Base-by-base conservation (phyloP, 495 filamentous ascomycete genomes). In the Neurospora sublineolata region DNA sequence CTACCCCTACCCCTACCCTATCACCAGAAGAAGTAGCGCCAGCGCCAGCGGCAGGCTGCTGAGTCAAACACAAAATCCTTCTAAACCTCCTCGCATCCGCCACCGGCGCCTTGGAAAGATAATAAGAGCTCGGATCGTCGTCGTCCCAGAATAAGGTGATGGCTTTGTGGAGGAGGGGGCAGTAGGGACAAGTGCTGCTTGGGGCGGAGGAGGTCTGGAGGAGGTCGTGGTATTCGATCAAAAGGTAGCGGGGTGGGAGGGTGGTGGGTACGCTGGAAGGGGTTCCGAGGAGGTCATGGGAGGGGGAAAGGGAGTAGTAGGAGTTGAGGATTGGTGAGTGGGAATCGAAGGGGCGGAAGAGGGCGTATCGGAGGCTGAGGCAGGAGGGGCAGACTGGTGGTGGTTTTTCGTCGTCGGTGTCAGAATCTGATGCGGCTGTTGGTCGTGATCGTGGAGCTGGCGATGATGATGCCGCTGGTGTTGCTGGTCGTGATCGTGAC, bases 131-230 rank as follows among this genome's bases (percentile, higher is more conserved):
- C 2, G 44, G 72, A 18, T 33, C 46, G 18, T 39, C 46, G 18
- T 39, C 38, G 38, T 67, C 67, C 73, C 73, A 74, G 33, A 74
- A 74, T 3, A 52, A 14, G 68, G 37, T 68, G 11, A 72, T 70
- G 44, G 67, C 73, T 14, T 67, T 67, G 37, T 69, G 70, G n/a
- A 74, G 14, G 11, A 69, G 33, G 58, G 36, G 44, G 27, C 72
- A 74, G 30, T 60, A 38, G 3, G 27, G 27, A 6, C 72, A 74
- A n/a, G n/a, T n/a, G n/a, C n/a, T n/a, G 0, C 3, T 3, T 30
- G 52, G 12, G 3, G 11, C 5, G 18, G 5, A 42, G 7, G 46
- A 58, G 6, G 52, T 60, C 7, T 8, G 23, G 1, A 60, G 23
- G 5, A 60, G 52, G 23, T 60, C 23, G 6, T 60, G 52, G 23